phyloP scores from a whole-genome alignment of 2,329 filamentous ascomycete species.

The Parascedosporium putredinis region DNA sequence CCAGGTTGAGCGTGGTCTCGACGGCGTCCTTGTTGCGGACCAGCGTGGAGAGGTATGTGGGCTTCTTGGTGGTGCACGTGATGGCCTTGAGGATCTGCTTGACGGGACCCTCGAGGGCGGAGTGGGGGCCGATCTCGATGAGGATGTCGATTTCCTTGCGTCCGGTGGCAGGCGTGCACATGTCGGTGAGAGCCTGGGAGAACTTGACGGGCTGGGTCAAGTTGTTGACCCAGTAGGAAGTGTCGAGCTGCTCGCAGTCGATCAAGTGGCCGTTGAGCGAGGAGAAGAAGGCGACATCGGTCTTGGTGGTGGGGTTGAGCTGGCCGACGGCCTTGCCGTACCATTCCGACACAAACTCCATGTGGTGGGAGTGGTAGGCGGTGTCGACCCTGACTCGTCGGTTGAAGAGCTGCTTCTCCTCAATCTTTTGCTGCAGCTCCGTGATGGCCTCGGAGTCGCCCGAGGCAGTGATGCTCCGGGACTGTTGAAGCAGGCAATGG shows the following conservation, averaged over 20 bases:
- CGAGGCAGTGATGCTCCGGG: constrained; percentile 25
- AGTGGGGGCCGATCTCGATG: constrained; percentile 30
- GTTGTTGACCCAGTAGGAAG: constrained; percentile 36
- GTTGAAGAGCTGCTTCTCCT: constrained; percentile 13
- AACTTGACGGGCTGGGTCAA: constrained; percentile 35
- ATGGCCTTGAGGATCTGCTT: constrained; percentile 22
- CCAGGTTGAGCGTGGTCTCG: constrained; percentile 31
- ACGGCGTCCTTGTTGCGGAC: constrained; percentile 40
- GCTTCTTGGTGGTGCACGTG: constrained; percentile 2
- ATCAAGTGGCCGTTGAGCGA: constrained; percentile 10
- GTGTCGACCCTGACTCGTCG: constrained; percentile 12
- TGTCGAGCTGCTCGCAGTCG: constrained; percentile 17
- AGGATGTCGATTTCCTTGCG: constrained; percentile 23
- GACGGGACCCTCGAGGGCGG: constrained; percentile 25
- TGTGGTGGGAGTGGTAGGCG: constrained; percentile 23
- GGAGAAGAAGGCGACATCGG: constrained; percentile 3
- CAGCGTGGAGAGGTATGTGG: constrained; percentile 28
- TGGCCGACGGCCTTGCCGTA: constrained; percentile 16
- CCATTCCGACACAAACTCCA: constrained; percentile 16
- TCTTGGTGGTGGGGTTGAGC: constrained; percentile 15
- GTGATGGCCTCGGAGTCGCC: constrained; percentile 20
- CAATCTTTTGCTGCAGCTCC: background rate
- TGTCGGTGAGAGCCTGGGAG: constrained; percentile 24
- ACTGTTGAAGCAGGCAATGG: constrained; percentile 28
- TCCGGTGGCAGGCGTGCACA: constrained; percentile 19